Conservation (phyloP, 2,329 filamentous ascomycete genomes). For the Malbranchea zuffiana region DNA sequence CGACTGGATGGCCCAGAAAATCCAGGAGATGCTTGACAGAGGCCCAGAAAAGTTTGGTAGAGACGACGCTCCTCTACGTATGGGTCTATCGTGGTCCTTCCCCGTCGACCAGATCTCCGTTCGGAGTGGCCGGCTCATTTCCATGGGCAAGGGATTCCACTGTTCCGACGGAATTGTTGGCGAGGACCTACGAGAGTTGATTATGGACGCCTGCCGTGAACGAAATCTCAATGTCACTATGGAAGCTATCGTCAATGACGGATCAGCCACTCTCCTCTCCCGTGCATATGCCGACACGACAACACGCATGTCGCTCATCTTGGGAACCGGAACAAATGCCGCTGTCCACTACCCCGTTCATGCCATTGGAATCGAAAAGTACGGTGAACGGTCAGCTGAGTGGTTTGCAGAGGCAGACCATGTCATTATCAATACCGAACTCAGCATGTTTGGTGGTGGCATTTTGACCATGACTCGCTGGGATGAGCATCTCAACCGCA, state of each 20-base stretch:
- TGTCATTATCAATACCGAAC: constrained; percentile 55
- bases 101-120: constrained; percentile 54
- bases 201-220: constrained; percentile 47
- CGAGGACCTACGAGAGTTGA: constrained; percentile 48
- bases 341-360: constrained; percentile 50
- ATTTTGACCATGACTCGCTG: constrained; percentile 49
- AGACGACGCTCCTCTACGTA: constrained; percentile 35
- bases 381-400: constrained; percentile 42
- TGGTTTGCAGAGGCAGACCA: constrained; percentile 49
- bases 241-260: constrained; percentile 54
- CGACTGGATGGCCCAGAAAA: constrained; percentile 55
- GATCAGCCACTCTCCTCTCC: constrained; percentile 50
- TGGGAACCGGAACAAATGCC: constrained; percentile 55
- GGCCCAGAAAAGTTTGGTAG: constrained; percentile 32
- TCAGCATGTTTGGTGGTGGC: constrained; percentile 54
- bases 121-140: constrained; percentile 45
- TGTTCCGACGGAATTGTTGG: constrained; percentile 50
- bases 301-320: constrained; percentile 52
- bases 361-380: constrained; percentile 45
- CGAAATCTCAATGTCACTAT: constrained; percentile 47
- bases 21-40: constrained; percentile 43
- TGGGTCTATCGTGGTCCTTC: constrained; percentile 57
- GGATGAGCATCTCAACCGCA: constrained; percentile 50
- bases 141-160: constrained; percentile 56
- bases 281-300: constrained; percentile 51